Evolutionary conservation across 2,329 filamentous ascomycete species (phyloP), one percentile per base, ranked within the genome.

Genomic region (Akanthomyces uredinophilus): DNA sequence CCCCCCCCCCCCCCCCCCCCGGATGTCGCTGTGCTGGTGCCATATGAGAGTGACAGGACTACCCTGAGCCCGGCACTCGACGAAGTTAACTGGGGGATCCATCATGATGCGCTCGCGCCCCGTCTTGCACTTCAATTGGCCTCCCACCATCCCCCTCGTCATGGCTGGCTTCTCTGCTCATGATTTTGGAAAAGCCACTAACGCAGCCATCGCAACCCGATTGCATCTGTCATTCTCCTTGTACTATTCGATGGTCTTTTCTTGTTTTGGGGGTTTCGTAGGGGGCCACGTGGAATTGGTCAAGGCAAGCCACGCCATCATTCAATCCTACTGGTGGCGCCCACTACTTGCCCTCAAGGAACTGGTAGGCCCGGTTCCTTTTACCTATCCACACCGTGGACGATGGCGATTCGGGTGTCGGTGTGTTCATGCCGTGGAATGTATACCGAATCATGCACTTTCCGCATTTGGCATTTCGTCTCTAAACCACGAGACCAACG

Each of bases 231-330:
- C 24, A 16, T 32, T 55, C 32, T 55, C 6, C 16, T 5, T 44
- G 18, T 22, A 18, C 4, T 32, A 16, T 32, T 39, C 10, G 5
- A 14, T 29, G 16, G 3, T n/a, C 5, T 27, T 41, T 20, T 24
- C 13, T n/a, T 39, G 6, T 14, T 13, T 35, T 24, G 14, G n/a
- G 18, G 39, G 18, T 39, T 37, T 41, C 14, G 37, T 47, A 37
- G 27, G 41, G 41, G n/a, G 27, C 24, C n/a, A 32, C 6, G 20
- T 54, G 35, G 24, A 27, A 57, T 47, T 22, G 22, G 18, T 29
- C 27, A 29, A 10, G 13, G 41, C 41, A 57, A 57, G 54, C 54
- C 54, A 57, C 54, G 29, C 43, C 54, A 57, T 49, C 54, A 57
- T 47, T 16, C 52, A 32, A 39, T 44, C 22, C 24, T 43, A 18